Evolutionary conservation across 2,329 filamentous ascomycete genomes (phyloP).

Genomic region (Colletotrichum eleusines): DNA sequence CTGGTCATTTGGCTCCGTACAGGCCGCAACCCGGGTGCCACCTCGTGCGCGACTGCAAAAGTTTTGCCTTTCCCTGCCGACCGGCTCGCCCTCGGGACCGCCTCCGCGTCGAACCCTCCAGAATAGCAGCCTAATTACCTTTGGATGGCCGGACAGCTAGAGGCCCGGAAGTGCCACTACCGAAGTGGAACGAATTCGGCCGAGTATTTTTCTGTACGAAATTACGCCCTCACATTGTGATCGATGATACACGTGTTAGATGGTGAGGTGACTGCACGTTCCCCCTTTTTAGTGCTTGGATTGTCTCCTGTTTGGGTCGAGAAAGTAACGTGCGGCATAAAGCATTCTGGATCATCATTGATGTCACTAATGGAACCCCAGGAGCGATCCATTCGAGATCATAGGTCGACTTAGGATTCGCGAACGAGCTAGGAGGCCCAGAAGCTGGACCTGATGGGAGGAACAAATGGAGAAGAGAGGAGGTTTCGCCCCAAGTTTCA

Average conservation of each 20-base stretch:
- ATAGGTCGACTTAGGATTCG: neutral
- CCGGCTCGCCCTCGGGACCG: neutral
- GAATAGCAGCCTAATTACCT: neutral
- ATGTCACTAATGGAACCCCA: too few relatives aligned
- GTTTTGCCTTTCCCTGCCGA: neutral
- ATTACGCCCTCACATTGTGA: too few relatives aligned
- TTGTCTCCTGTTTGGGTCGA: neutral
- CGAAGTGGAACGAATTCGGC: neutral
- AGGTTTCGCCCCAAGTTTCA: conserved; percentile 39
- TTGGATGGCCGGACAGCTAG: conserved; percentile 23
- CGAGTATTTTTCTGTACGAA: neutral
- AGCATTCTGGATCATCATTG: too few relatives aligned
- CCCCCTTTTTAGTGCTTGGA: neutral
- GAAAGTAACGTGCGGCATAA: neutral
- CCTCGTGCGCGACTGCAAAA: neutral
- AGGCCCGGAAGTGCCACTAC: conserved; percentile 17
- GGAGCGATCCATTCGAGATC: neutral
- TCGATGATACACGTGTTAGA: neutral
- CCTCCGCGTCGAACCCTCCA: neutral
- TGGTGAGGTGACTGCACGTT: neutral
- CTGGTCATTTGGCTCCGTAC: neutral
- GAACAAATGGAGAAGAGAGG: conserved; percentile 8
- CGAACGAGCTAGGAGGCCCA: conserved; percentile 5
- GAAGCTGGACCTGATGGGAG: neutral
- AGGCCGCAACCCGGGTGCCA: conserved; percentile 3